These are phyloP conservation scores for Kuraishia molischiana DNA, from an alignment of 805 yeast species.

Conservation along the genomic window DNA sequence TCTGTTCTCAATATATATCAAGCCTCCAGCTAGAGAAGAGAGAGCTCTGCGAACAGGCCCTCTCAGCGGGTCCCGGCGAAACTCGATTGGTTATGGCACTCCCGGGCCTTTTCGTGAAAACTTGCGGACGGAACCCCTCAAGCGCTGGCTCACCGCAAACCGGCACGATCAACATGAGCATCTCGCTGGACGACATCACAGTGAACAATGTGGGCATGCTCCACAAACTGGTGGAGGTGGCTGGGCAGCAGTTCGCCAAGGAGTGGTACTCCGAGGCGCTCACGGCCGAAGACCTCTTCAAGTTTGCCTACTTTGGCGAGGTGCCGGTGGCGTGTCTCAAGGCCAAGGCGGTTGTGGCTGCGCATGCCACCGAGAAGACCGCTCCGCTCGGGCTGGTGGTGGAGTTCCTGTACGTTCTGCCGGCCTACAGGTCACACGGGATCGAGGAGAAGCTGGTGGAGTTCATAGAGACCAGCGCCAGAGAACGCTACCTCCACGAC, in stretches of 20 bases:
- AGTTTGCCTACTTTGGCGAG: slow-evolving; percentile 56
- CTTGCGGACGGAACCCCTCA: too few species aligned
- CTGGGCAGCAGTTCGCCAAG: slow-evolving; percentile 34
- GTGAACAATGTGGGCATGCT: slow-evolving; percentile 50
- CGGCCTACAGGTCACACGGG: slow-evolving; percentile 50
- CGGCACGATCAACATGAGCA: slow-evolving; percentile 29
- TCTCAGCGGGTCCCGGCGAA: too few species aligned
- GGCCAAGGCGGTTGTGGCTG: slow-evolving; percentile 37
- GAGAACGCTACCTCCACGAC: slow-evolving; percentile 40
- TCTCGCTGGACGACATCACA: slow-evolving; percentile 51
- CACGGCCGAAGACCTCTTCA: slow-evolving; percentile 38
- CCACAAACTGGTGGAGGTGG: slow-evolving; percentile 41
- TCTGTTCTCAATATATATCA: too few species aligned
- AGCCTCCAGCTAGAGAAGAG: too few species aligned
- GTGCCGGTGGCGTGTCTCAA: slow-evolving; percentile 75
- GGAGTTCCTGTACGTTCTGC: slow-evolving; percentile 32
- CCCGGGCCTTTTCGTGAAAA: too few species aligned
- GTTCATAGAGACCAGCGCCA: slow-evolving; percentile 47
- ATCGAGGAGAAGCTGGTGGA: slow-evolving; percentile 52
- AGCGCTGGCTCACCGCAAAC: too few species aligned
- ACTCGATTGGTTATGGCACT: too few species aligned
- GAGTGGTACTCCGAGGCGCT: slow-evolving; percentile 41
- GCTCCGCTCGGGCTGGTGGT: slow-evolving; percentile 18
- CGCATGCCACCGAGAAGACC: slow-evolving; percentile 22
- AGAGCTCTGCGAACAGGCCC: too few species aligned